Percentiles rank a stretch among this genome's conserved stretches.
Conservation (phyloP, 148 eudicot genomes). For the Diospyros kaki region DNA sequence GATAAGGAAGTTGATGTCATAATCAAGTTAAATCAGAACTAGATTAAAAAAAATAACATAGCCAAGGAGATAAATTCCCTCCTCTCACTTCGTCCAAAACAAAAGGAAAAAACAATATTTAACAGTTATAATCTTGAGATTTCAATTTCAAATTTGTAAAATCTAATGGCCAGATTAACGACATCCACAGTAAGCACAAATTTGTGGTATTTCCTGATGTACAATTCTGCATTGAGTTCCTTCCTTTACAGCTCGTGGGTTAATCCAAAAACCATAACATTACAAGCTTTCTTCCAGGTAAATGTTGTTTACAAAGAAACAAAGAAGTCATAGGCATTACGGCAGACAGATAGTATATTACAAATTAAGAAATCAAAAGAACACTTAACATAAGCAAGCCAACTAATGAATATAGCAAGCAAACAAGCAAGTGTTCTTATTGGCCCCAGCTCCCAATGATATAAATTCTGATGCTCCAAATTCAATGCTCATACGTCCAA, state of each 20-base stretch:
- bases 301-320: not conserved
- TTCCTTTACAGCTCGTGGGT: no score
- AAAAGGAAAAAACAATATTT: not conserved
- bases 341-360: no score
- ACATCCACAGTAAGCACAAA: not conserved
- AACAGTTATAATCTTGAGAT: not conserved
- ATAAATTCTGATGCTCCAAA: not conserved
- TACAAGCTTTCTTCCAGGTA: not conserved
- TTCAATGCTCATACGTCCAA: not conserved
- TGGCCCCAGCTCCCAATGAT: not conserved
- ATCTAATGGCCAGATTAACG: not conserved
- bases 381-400: not conserved
- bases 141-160: not conserved
- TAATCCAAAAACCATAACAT: not conserved
- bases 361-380: no score
- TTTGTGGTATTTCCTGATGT: no score
- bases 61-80: not conserved
- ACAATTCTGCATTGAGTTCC: not conserved
- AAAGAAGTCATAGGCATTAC: not conserved
- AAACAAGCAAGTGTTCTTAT: not conserved
- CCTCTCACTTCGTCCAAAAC: not conserved
- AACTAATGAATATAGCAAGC: not conserved
- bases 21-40: constrained; percentile 26
- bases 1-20: constrained; percentile 3
- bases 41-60: not conserved